A percentile compares a stretch with the other conserved stretches of the same genome.
Evolutionary conservation across 208 protist genomes (phyloP).

Genomic region (Trypanosoma platydactyli): DNA sequence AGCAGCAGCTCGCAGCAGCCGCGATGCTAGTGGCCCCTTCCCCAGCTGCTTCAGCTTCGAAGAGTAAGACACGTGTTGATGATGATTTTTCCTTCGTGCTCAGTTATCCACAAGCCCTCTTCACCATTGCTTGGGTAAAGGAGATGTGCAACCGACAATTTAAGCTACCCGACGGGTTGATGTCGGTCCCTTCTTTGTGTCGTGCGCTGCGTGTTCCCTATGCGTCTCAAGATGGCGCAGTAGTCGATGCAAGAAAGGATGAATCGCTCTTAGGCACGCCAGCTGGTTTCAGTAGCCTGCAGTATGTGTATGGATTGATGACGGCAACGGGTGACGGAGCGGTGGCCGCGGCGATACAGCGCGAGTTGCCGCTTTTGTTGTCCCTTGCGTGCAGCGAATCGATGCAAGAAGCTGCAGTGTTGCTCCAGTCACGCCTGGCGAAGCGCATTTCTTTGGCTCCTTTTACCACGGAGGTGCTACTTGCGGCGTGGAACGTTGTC

Average conservation of each 20-base stretch:
- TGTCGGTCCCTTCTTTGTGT: not conserved
- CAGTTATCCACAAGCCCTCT: conserved; percentile 18
- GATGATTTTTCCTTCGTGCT: not conserved
- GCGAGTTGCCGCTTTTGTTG: conserved; percentile 9
- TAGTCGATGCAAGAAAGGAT: not conserved
- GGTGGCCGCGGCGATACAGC: not conserved
- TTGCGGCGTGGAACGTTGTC: conserved; percentile 25
- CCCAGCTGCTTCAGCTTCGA: not conserved
- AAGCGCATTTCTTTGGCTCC: not conserved
- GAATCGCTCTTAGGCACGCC: conserved; percentile 7
- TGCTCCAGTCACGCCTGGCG: not conserved
- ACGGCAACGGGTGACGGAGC: not conserved
- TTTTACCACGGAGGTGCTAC: not conserved
- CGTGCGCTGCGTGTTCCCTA: conserved; percentile 9
- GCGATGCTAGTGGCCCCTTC: conserved; percentile 9
- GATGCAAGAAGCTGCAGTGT: conserved; percentile 8
- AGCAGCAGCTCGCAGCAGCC: not conserved
- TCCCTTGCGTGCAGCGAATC: conserved; percentile 17
- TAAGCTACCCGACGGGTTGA: not conserved
- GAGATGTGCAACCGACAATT: conserved; percentile 10
- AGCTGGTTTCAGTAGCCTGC: conserved; percentile 24
- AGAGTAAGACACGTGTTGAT: conserved; percentile 1
- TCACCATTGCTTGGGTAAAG: conserved; percentile 19
- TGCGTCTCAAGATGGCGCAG: not conserved
- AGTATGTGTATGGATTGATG: conserved; percentile 22